Conservation (phyloP, 768 basidiomycete genomes). For the Lactifluus hygrophoroides region DNA sequence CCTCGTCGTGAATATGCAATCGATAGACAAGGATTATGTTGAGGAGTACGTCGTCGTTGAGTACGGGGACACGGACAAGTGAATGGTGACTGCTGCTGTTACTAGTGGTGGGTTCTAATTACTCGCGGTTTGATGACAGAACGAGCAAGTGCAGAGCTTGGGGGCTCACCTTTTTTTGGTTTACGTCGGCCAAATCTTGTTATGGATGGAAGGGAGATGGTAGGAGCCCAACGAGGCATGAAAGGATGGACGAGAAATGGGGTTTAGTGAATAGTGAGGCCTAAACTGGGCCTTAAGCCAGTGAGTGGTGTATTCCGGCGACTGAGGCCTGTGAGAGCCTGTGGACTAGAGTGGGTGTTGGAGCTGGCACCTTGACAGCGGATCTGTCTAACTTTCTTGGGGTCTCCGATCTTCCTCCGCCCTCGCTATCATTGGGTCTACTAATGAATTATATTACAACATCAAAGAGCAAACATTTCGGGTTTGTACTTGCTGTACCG, state of each 20-base stretch:
- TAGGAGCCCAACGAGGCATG: neutral
- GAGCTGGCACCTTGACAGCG: too few relatives aligned
- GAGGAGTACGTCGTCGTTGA: neutral
- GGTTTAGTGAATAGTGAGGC: neutral
- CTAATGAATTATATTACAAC: too few relatives aligned
- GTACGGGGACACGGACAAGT: neutral
- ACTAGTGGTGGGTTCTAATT: neutral
- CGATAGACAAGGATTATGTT: neutral
- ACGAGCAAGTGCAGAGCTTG: neutral
- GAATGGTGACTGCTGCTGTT: neutral
- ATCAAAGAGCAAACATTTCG: too few relatives aligned
- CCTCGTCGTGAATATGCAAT: slow-evolving; percentile 19
- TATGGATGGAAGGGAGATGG: neutral
- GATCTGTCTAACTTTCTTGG: too few relatives aligned
- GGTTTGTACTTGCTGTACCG: too few relatives aligned
- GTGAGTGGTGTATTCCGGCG: too few relatives aligned
- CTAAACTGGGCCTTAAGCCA: too few relatives aligned
- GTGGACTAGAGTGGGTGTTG: too few relatives aligned
- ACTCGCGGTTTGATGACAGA: neutral
- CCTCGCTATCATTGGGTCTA: too few relatives aligned
- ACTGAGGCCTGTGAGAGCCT: too few relatives aligned
- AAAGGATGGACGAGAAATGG: neutral
- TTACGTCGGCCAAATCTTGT: neutral
- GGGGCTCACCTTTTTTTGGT: neutral
- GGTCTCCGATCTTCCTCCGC: too few relatives aligned